Evolutionary conservation across 2,329 filamentous ascomycete species (phyloP).

Genomic region (Arthrobotrys musiformis): DNA sequence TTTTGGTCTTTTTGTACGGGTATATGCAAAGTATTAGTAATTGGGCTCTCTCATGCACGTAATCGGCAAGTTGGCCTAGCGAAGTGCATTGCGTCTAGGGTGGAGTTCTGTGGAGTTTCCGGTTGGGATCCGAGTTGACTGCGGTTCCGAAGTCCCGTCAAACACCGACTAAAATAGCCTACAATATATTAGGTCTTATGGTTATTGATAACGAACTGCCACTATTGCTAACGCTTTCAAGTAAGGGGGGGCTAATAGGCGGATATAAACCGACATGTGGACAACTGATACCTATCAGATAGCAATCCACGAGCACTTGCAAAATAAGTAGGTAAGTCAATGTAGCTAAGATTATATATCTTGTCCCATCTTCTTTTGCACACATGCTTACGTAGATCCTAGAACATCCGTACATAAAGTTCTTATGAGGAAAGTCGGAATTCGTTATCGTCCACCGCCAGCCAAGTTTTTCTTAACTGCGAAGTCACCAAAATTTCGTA

Average conservation of each 20-base stretch:
- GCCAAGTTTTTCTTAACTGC: slow-evolving; percentile 2
- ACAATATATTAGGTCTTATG: too few species aligned
- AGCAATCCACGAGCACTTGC: not conserved
- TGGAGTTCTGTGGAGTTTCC: slow-evolving; percentile 37
- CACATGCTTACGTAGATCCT: slow-evolving; percentile 12
- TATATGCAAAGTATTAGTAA: slow-evolving; percentile 22
- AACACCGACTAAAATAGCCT: slow-evolving; percentile 25
- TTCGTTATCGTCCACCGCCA: not conserved
- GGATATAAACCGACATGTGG: slow-evolving; percentile 14
- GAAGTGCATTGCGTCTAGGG: slow-evolving; percentile 12
- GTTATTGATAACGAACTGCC: not conserved
- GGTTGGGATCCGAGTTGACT: slow-evolving; percentile 26
- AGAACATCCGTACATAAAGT: too few species aligned
- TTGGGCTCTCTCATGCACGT: slow-evolving; percentile 15
- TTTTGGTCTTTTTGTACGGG: not conserved
- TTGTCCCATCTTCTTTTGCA: not conserved
- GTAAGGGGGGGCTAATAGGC: not conserved
- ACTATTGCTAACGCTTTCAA: slow-evolving; percentile 8
- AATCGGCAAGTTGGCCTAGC: slow-evolving; percentile 24
- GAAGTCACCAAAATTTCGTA: not conserved
- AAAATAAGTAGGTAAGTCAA: not conserved
- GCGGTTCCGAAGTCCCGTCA: slow-evolving; percentile 19
- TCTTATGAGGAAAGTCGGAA: not conserved
- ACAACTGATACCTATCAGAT: not conserved
- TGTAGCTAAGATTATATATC: not conserved